phyloP scores from a whole-genome alignment of 441 rosid species.

The Codiaeum variegatum region DNA sequence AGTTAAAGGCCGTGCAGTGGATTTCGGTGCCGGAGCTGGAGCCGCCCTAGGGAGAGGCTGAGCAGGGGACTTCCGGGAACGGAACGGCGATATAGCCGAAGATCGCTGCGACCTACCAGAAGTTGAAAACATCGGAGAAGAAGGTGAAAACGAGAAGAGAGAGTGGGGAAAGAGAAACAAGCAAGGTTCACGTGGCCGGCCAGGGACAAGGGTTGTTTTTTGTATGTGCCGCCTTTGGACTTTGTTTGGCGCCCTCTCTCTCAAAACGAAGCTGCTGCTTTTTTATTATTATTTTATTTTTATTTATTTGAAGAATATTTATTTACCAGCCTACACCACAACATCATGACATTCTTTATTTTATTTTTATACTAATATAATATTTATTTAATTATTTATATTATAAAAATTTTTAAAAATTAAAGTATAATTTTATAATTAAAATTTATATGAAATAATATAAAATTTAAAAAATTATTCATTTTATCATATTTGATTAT shows the following conservation, averaged over 20 bases:
- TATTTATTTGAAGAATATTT: too few relatives aligned
- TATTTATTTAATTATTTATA: too few relatives aligned
- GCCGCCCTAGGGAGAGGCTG: slow-evolving; percentile 29
- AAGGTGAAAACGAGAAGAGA: slow-evolving; percentile 10
- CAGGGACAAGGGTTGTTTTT: neutral
- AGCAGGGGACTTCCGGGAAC: slow-evolving; percentile 63
- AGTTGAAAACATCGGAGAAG: slow-evolving; percentile 34
- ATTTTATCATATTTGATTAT: too few relatives aligned
- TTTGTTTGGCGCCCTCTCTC: slow-evolving; percentile 40
- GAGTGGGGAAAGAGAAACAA: slow-evolving; percentile 10
- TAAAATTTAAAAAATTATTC: too few relatives aligned
- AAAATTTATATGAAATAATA: too few relatives aligned
- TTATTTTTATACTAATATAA: too few relatives aligned
- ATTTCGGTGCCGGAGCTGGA: slow-evolving; percentile 10
- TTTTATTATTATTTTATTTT: neutral
- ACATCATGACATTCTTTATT: too few relatives aligned
- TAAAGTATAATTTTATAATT: too few relatives aligned
- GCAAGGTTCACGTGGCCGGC: slow-evolving; percentile 41
- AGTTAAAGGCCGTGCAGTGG: slow-evolving; percentile 42
- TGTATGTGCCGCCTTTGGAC: slow-evolving; percentile 36
- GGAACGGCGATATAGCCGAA: slow-evolving; percentile 68
- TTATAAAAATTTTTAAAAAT: too few relatives aligned
- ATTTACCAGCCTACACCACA: too few relatives aligned
- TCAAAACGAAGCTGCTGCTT: slow-evolving; percentile 32
- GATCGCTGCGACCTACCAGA: slow-evolving; percentile 55